Conservation (phyloP, 208 protist species). For the Wallacemonas sp. region DNA sequence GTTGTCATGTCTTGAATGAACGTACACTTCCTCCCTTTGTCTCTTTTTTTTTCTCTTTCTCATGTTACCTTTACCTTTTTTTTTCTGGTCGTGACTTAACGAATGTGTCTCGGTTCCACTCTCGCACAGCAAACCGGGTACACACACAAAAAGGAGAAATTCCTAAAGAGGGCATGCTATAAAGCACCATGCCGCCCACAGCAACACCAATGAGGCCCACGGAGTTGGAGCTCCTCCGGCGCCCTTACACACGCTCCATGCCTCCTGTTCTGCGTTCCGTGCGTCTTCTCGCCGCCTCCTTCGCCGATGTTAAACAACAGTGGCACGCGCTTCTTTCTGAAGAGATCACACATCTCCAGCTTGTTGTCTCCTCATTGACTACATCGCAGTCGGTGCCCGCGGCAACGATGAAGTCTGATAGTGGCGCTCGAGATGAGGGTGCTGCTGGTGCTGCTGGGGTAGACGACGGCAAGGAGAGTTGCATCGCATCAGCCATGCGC, state of each 20-base stretch:
- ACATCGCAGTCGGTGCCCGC: background rate
- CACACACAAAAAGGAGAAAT: no score
- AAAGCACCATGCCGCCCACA: no score
- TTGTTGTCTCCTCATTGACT: no score
- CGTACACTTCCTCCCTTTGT: background rate
- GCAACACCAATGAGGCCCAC: background rate
- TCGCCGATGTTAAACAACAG: conserved; percentile 47
- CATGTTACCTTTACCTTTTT: background rate
- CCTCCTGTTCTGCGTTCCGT: conserved; percentile 37
- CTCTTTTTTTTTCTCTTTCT: background rate
- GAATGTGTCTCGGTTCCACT: background rate
- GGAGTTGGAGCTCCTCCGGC: conserved; percentile 24
- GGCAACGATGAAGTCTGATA: background rate
- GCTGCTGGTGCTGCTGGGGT: no score
- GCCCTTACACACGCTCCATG: conserved; percentile 68
- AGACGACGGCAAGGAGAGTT: no score
- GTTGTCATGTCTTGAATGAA: no score
- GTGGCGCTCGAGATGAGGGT: no score
- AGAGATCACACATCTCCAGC: no score
- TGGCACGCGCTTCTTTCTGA: conserved; percentile 34
- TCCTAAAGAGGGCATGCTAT: no score
- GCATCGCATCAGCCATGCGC: background rate
- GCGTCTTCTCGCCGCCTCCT: conserved; percentile 38
- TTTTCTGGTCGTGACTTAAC: no score
- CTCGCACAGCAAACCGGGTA: background rate